phyloP scores from a whole-genome alignment of 208 protist species.

The Trypanosoma avium region DNA sequence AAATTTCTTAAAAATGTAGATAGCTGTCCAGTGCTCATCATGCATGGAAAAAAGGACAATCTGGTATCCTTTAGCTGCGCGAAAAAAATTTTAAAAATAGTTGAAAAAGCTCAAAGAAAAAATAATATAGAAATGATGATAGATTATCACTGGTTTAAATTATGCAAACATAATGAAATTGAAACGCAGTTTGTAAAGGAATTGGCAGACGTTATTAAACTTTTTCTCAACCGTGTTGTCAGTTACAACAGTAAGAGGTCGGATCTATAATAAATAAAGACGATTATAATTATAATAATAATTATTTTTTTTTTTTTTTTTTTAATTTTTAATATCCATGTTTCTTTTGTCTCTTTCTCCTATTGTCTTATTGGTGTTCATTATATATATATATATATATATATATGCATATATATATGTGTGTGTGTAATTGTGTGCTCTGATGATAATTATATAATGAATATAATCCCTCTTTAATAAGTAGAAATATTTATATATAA shows the following conservation, averaged over 20 bases:
- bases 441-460: too few relatives aligned
- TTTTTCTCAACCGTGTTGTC: slow-evolving; percentile 27
- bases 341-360: too few relatives aligned
- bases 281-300: too few relatives aligned
- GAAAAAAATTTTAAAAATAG: slow-evolving; percentile 32
- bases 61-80: slow-evolving; percentile 67
- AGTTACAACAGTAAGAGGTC: background rate
- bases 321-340: too few relatives aligned
- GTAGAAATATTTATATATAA: too few relatives aligned
- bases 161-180: slow-evolving; percentile 74
- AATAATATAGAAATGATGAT: background rate
- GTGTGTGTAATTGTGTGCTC: too few relatives aligned
- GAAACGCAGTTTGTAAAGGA: slow-evolving; percentile 11
- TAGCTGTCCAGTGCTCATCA: slow-evolving; percentile 61
- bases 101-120: slow-evolving; percentile 10
- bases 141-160: slow-evolving; percentile 39
- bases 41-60: slow-evolving; percentile 60
- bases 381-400: too few relatives aligned
- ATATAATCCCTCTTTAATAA: too few relatives aligned
- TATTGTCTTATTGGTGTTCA: too few relatives aligned
- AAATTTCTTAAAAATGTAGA: slow-evolving; percentile 36
- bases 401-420: too few relatives aligned
- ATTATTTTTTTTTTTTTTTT: too few relatives aligned
- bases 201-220: slow-evolving; percentile 28
- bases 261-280: too few relatives aligned